A percentile compares a stretch with the other conserved stretches of the same genome.
Conservation (phyloP, 2,329 filamentous ascomycete genomes). For the Ceratocystis huliohia region DNA sequence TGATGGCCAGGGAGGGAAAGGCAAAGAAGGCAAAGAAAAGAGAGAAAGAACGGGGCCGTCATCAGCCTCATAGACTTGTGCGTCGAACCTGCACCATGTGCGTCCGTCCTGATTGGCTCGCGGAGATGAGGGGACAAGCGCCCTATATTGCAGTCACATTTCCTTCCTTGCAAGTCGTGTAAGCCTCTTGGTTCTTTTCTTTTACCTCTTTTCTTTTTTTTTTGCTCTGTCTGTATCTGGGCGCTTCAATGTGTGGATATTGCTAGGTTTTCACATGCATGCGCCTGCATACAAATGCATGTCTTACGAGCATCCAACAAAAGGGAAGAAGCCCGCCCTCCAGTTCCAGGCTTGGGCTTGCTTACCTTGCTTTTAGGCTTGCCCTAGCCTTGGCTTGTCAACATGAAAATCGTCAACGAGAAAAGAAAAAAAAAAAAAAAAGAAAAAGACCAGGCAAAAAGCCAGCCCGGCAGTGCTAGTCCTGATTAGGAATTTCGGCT, state of each 20-base stretch:
- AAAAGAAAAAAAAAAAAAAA: too few species aligned
- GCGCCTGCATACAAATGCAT: not conserved
- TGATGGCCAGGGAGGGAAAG: not conserved
- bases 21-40: not conserved
- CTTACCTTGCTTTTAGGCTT: too few species aligned
- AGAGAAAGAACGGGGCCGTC: not conserved
- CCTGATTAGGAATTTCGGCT: not conserved
- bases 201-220: not conserved
- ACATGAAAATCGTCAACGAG: not conserved
- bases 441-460: not conserved
- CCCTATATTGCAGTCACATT: slow-evolving; percentile 2
- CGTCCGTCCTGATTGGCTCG: not conserved
- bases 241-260: not conserved
- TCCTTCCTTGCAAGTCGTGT: not conserved
- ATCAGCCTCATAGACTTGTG: not conserved
- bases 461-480: slow-evolving; percentile 4
- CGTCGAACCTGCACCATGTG: not conserved
- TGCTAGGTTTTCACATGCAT: not conserved
- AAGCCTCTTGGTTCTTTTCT: not conserved
- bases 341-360: not conserved
- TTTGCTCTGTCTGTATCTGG: not conserved
- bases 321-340: not conserved
- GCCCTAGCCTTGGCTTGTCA: not conserved
- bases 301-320: not conserved
- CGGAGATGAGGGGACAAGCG: not conserved